Conservation (phyloP, 2,329 filamentous ascomycete genomes). For the Aureobasidium sp. region DNA sequence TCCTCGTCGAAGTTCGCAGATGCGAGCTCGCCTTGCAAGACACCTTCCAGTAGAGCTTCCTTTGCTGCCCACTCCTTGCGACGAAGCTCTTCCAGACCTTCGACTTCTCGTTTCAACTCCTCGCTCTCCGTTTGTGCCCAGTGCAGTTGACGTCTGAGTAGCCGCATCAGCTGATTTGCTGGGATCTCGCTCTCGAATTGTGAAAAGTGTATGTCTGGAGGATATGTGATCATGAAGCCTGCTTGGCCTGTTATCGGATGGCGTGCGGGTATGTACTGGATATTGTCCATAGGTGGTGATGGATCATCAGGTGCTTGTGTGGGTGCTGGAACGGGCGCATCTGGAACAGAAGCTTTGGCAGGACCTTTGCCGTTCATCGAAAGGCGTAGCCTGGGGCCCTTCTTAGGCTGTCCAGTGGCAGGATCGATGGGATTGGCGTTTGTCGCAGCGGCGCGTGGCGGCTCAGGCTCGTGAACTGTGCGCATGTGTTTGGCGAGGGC, state of each 20-base stretch:
- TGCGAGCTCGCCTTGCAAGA: slow-evolving; percentile 63
- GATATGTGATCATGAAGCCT: slow-evolving; percentile 45
- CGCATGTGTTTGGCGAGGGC: slow-evolving; percentile 97
- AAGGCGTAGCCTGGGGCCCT: slow-evolving; percentile 38
- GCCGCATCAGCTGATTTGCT: slow-evolving; percentile 59
- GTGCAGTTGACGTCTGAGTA: slow-evolving; percentile 57
- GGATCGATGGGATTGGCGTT: slow-evolving; percentile 62
- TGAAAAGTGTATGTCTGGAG: slow-evolving; percentile 54
- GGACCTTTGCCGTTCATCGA: slow-evolving; percentile 28
- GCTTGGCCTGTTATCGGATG: slow-evolving; percentile 52
- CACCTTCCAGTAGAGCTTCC: slow-evolving; percentile 68
- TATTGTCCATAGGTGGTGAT: slow-evolving; percentile 45
- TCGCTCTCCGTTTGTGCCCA: slow-evolving; percentile 66
- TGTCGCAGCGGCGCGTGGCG: slow-evolving; percentile 59
- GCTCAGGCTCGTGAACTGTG: slow-evolving; percentile 95
- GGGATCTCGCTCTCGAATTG: slow-evolving; percentile 57
- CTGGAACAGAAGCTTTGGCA: slow-evolving; percentile 21
- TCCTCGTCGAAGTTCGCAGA: slow-evolving; percentile 26
- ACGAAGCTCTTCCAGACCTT: slow-evolving; percentile 58
- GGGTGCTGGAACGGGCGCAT: background rate
- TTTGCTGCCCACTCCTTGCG: slow-evolving; percentile 72
- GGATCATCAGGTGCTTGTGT: slow-evolving; percentile 21
- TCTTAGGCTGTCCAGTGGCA: slow-evolving; percentile 25
- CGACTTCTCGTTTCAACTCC: slow-evolving; percentile 56
- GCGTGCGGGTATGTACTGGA: slow-evolving; percentile 50